phyloP scores from a whole-genome alignment of 106 monocot genomes.

The Vanilla planifolia region DNA sequence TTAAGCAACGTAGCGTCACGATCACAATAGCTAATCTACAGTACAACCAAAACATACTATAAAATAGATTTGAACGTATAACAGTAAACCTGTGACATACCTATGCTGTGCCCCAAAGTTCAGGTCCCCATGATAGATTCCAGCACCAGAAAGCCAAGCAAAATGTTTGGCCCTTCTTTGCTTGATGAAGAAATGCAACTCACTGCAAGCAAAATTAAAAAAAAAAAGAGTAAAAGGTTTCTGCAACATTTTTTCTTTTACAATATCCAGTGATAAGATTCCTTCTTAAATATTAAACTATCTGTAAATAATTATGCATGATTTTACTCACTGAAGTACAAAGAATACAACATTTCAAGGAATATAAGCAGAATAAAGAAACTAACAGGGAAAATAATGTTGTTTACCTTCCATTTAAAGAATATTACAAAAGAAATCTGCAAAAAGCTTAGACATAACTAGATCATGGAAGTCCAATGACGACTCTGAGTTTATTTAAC shows the following conservation, averaged over 20 bases:
- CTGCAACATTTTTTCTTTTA: background rate
- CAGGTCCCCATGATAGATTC: slow-evolving; percentile 91
- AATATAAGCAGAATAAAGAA: background rate
- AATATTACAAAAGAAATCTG: no score
- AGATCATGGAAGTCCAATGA: no score
- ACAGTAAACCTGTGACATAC: slow-evolving; percentile 20
- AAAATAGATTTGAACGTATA: background rate
- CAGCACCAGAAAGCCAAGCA: slow-evolving; percentile 98
- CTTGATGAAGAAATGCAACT: slow-evolving; percentile 91
- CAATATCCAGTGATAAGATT: background rate
- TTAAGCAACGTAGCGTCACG: no score
- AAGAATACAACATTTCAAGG: background rate
- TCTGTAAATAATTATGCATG: background rate
- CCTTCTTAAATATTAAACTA: background rate
- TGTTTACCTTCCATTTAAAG: no score
- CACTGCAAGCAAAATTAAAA: slow-evolving; percentile 43
- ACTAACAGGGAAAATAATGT: background rate
- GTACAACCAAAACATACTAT: slow-evolving; percentile 2
- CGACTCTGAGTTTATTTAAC: no score
- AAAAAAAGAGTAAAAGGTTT: background rate
- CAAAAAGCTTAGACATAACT: no score
- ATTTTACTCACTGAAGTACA: no score
- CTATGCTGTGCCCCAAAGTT: slow-evolving; percentile 99
- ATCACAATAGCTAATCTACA: no score
- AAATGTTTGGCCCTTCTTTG: slow-evolving; percentile 95